Base-by-base conservation (phyloP, 371 early-diverging fungal species). In the Gilbertella persicaria region DNA sequence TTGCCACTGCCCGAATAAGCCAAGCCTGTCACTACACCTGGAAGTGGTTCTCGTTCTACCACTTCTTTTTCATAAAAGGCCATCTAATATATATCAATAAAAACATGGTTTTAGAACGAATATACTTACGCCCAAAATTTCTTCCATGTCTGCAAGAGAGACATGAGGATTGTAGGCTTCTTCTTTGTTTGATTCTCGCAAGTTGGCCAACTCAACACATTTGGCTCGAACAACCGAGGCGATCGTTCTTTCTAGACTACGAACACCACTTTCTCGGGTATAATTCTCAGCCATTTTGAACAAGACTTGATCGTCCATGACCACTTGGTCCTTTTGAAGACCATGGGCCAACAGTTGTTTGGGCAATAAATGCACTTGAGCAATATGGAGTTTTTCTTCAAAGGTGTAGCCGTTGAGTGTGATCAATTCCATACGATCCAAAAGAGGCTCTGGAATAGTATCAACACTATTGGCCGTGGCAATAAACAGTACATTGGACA, bases 361-460 rank as follows among this genome's bases (percentile, higher is more conserved):
- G 20, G 94, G 86, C 20, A 84, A 21, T 35, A 83, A 50, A 55
- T 81, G 78, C 13, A 70, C 51, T 33, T 63, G 55, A 7, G 82
- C 78, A 63, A 84, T 84, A 55, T 70, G 64, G 1, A 76, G 48
- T 53, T 95, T 95, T 51, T 95, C 93, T 14, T 89, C 88, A 58
- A 87, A 79, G 2, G 93, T 92, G 69, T 95, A 95, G 12, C 93
- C 92, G 21, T 89, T 84, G 16, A 95, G 60, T 14, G 80, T 79
- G 41, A 95, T 89, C 14, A 92, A 62, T 62, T 92, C 93, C 94
- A 93, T 93, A 30, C 95, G 84, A 65, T 95, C 95, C 23, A 92
- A 59, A 7, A 95, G 65, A 4, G 95, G 91, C 2, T 79, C 81
- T 0, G 93, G 89, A 23, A 94, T 91, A 0, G 86, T 88, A 9